Evolutionary conservation across 2,329 filamentous ascomycete species (phyloP), one percentile per base, ranked within the genome.

Genomic region (Penicillium sp.): DNA sequence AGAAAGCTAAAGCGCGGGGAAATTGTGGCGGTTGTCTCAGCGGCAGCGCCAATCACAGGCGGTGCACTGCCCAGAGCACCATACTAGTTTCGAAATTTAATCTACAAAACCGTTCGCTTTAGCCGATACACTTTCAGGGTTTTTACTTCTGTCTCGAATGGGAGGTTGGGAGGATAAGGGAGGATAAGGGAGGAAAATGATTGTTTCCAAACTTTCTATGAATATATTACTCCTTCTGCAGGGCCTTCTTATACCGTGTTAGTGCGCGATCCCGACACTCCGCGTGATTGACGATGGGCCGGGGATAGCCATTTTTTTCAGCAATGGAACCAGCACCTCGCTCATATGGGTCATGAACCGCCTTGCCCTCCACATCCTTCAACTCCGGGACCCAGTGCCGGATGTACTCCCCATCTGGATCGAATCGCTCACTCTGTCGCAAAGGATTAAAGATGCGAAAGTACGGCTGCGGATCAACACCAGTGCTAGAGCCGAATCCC

Each of bases 401-500:
- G 55, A 96, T 96, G 71, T 93, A 96, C 16, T 86, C 85, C 0
- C 92, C 93, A 0, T 88, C 80, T 0, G 83, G 78, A 69, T 96
- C 92, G 66, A 96, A 96, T 74, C 89, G 93, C 80, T 95, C 90
- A 65, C 89, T 91, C 78, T 96, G 92, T 19, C 91, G 76, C 45
- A 92, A 72, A 0, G 92, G 92, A 67, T 96, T 96, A 76, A 96
- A 96, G 51, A 96, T 90, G 7, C 92, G 83, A 62, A 96, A 96
- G 71, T 96, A 96, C 0, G 92, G 92, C 74, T 96, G 90, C 1
- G 91, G 90, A 72, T 96, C 91, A 7, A 92, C 90, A 1, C 91
- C 89, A 0, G 87, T 88, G 19, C 82, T 85, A 4, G 88, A 86
- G 25, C 81, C 75, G 63, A 88, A 88, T 0, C 85, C 87, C 86